phyloP scores from a whole-genome alignment of 371 early-diverging fungal genomes.

The Lichtheimia hyalospora region DNA sequence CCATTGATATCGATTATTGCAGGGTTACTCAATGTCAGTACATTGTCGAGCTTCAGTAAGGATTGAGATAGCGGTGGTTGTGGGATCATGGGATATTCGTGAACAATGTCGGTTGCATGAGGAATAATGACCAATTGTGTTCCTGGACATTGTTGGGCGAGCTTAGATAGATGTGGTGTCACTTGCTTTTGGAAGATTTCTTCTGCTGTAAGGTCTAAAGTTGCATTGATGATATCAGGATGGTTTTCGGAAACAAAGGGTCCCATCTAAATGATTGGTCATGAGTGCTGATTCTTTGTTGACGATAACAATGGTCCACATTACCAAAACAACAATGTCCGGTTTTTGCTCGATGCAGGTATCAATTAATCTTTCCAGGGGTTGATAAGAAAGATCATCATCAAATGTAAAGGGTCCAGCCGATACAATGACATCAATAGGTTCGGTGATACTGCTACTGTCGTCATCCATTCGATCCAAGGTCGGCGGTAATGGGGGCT shows the following conservation, averaged over 20 bases:
- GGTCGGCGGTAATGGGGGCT: slow-evolving; percentile 36
- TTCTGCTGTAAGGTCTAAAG: slow-evolving; percentile 57
- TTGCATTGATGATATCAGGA: slow-evolving; percentile 48
- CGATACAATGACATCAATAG: slow-evolving; percentile 70
- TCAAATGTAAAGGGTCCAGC: slow-evolving; percentile 86
- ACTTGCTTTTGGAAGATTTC: slow-evolving; percentile 66
- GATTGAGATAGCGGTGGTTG: slow-evolving; percentile 70
- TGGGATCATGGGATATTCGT: slow-evolving; percentile 76
- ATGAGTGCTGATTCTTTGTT: neutral
- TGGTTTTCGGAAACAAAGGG: slow-evolving; percentile 16
- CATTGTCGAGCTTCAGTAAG: slow-evolving; percentile 22
- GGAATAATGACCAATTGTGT: slow-evolving; percentile 72
- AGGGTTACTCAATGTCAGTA: slow-evolving; percentile 81
- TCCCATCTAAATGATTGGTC: slow-evolving; percentile 6
- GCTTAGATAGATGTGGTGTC: slow-evolving; percentile 32
- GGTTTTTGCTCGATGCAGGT: slow-evolving; percentile 63
- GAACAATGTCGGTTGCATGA: slow-evolving; percentile 70
- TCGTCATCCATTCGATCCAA: slow-evolving; percentile 2
- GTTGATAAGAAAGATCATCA: slow-evolving; percentile 75
- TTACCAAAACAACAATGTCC: slow-evolving; percentile 74
- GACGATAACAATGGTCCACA: neutral
- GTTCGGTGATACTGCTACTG: slow-evolving; percentile 20
- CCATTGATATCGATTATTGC: slow-evolving; percentile 82
- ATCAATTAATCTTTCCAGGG: slow-evolving; percentile 70
- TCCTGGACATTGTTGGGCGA: slow-evolving; percentile 41